These are phyloP conservation scores for Penicillium digitatum DNA, from an alignment of 2,329 filamentous ascomycete genomes.

Conservation along the genomic window DNA sequence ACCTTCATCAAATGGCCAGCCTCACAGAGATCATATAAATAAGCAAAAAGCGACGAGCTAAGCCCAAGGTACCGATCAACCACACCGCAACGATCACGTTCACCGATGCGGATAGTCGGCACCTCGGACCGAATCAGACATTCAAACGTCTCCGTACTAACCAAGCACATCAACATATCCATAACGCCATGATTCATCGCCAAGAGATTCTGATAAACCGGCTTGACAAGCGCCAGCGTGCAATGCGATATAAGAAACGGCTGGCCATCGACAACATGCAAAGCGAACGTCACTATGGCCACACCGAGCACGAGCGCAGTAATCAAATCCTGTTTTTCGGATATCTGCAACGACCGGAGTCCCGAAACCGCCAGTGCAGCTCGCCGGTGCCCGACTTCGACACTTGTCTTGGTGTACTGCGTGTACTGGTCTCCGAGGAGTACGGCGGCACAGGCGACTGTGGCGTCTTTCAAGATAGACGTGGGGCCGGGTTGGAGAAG, in stretches of 20 bases:
- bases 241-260: slow-evolving; percentile 14
- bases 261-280: slow-evolving; percentile 18
- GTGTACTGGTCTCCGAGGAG: slow-evolving; percentile 11
- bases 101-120: slow-evolving; percentile 11
- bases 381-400: slow-evolving; percentile 12
- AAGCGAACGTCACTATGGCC: slow-evolving; percentile 17
- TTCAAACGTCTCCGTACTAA: slow-evolving; percentile 17
- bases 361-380: slow-evolving; percentile 15
- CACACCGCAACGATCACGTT: neutral
- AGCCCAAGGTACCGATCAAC: slow-evolving; percentile 18
- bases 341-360: slow-evolving; percentile 11
- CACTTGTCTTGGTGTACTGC: slow-evolving; percentile 1
- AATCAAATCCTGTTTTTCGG: slow-evolving; percentile 7
- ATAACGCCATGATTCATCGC: slow-evolving; percentile 4
- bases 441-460: slow-evolving; percentile 16
- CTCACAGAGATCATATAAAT: slow-evolving; percentile 15
- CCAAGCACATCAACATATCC: slow-evolving; percentile 17
- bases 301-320: slow-evolving; percentile 12
- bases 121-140: slow-evolving; percentile 12
- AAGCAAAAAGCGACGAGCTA: slow-evolving; percentile 8
- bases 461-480: slow-evolving; percentile 9
- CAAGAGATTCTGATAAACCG: neutral
- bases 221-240: slow-evolving; percentile 13
- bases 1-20: neutral
- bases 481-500: slow-evolving; percentile 6